Conservation (phyloP, 371 early-diverging fungal species). For the Mucor velutinosus region DNA sequence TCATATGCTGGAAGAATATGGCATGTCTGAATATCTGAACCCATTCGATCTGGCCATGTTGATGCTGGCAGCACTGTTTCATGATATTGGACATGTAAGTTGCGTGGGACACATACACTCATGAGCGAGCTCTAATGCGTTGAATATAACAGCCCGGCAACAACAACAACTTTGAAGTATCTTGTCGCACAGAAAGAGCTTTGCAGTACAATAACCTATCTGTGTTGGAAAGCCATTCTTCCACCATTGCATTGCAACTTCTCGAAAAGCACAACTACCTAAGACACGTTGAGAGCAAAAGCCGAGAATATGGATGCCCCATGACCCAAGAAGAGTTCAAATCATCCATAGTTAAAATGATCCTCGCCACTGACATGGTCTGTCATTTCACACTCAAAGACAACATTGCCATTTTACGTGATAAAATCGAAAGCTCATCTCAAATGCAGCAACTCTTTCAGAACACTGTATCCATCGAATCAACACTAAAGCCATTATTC, state of each 20-base stretch:
- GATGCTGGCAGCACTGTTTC: constrained; percentile 82
- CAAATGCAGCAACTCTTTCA: neutral
- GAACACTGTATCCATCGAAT: neutral
- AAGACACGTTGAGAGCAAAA: constrained; percentile 31
- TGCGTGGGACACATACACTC: neutral
- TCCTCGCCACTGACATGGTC: constrained; percentile 88
- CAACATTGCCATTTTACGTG: constrained; percentile 33
- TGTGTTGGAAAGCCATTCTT: constrained; percentile 85
- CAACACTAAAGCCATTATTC: constrained; percentile 5
- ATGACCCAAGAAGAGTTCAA: constrained; percentile 51
- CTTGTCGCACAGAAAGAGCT: constrained; percentile 76
- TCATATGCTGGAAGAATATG: constrained; percentile 67
- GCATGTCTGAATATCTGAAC: constrained; percentile 61
- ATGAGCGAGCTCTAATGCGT: neutral
- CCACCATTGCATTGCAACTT: constrained; percentile 67
- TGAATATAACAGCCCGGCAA: constrained; percentile 73
- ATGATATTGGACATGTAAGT: constrained; percentile 90
- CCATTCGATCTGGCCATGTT: constrained; percentile 72
- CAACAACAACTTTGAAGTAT: constrained; percentile 87
- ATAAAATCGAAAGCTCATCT: neutral
- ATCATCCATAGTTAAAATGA: constrained; percentile 57
- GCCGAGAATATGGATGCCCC: constrained; percentile 17
- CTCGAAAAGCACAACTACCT: constrained; percentile 70
- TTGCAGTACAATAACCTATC: constrained; percentile 69
- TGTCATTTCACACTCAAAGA: constrained; percentile 79